Percentiles rank a stretch among this genome's conserved stretches.
These are phyloP conservation scores for Cucumis cinereus DNA, from an alignment of 306 rosid genomes.

Conservation along the genomic window DNA sequence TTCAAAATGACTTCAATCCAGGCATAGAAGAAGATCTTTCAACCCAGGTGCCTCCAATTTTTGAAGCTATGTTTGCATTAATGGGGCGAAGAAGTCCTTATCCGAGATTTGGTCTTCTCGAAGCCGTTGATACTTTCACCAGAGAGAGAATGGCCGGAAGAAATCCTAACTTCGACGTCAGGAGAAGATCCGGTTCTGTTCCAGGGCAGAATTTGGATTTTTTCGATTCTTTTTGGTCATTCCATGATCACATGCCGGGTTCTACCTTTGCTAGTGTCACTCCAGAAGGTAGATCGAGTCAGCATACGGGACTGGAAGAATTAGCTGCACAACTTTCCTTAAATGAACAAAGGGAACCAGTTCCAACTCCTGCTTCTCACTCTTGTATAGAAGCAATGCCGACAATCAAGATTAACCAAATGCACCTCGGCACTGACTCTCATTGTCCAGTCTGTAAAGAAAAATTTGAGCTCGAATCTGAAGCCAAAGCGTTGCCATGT, in stretches of 20 bases:
- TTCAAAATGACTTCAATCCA: constrained; percentile 10
- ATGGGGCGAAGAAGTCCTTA: constrained; percentile 33
- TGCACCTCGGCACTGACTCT: constrained; percentile 46
- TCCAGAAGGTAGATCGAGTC: constrained; percentile 34
- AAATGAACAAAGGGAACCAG: constrained; percentile 38
- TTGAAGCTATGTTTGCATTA: constrained; percentile 34
- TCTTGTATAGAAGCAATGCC: constrained; percentile 70
- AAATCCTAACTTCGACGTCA: constrained; percentile 34
- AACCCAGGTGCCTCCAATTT: constrained; percentile 30
- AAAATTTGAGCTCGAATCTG: constrained; percentile 49
- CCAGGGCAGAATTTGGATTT: background rate
- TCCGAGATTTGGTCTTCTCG: constrained; percentile 28
- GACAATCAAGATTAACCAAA: constrained; percentile 37
- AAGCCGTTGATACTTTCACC: constrained; percentile 28
- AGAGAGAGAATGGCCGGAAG: constrained; percentile 53
- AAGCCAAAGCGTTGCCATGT: constrained; percentile 77
- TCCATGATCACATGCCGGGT: constrained; percentile 51
- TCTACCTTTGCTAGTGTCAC: constrained; percentile 19
- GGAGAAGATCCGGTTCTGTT: constrained; percentile 8
- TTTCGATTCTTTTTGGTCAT: constrained; percentile 21
- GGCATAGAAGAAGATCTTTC: constrained; percentile 23
- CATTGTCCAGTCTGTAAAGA: constrained; percentile 78
- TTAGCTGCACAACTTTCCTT: constrained; percentile 46
- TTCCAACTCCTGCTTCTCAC: constrained; percentile 55
- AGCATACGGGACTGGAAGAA: constrained; percentile 45